A percentile compares a stretch with the other conserved stretches of the same genome.
These are phyloP conservation scores for Fusarium nurragi DNA, from an alignment of 2,329 filamentous ascomycete genomes.

Conservation along the genomic window DNA sequence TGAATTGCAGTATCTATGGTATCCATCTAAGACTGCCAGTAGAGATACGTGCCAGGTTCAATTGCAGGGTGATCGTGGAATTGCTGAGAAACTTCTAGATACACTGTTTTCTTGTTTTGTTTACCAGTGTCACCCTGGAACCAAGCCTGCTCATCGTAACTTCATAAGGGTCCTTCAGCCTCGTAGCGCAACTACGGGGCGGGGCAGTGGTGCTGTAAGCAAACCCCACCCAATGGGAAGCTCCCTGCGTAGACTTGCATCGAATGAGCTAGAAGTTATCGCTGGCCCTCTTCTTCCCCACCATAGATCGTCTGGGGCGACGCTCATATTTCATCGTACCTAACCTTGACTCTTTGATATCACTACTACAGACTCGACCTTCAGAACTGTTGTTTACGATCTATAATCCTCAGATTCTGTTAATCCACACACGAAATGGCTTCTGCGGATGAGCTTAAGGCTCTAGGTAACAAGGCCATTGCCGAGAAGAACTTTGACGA, in stretches of 20 bases:
- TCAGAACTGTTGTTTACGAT: slow-evolving; percentile 15
- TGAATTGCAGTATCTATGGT: too few relatives aligned
- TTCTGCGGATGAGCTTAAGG: slow-evolving; percentile 84
- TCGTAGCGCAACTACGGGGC: slow-evolving; percentile 28
- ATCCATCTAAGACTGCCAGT: too few relatives aligned
- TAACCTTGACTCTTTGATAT: slow-evolving; percentile 34
- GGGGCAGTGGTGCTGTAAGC: slow-evolving; percentile 2
- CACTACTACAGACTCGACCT: slow-evolving; percentile 18
- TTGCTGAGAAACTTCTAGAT: slow-evolving; percentile 29
- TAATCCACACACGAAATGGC: slow-evolving; percentile 55
- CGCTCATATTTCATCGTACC: slow-evolving; percentile 36
- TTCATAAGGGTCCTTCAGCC: slow-evolving; percentile 32
- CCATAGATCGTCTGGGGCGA: slow-evolving; percentile 40
- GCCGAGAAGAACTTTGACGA: slow-evolving; percentile 96
- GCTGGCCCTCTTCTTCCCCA: slow-evolving; percentile 47
- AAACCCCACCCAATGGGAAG: slow-evolving; percentile 46
- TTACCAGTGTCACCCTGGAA: slow-evolving; percentile 30
- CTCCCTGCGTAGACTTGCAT: slow-evolving; percentile 46
- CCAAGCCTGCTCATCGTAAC: neutral
- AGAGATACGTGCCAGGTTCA: too few relatives aligned
- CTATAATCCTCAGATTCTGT: slow-evolving; percentile 19
- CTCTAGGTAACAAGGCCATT: slow-evolving; percentile 98
- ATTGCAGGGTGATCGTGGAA: too few relatives aligned
- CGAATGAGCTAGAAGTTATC: slow-evolving; percentile 57
- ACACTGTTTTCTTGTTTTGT: neutral